A percentile compares a stretch with the other conserved stretches of the same genome.
Evolutionary conservation across 768 basidiomycete genomes (phyloP).

Genomic region (Nidularia pulvinata): DNA sequence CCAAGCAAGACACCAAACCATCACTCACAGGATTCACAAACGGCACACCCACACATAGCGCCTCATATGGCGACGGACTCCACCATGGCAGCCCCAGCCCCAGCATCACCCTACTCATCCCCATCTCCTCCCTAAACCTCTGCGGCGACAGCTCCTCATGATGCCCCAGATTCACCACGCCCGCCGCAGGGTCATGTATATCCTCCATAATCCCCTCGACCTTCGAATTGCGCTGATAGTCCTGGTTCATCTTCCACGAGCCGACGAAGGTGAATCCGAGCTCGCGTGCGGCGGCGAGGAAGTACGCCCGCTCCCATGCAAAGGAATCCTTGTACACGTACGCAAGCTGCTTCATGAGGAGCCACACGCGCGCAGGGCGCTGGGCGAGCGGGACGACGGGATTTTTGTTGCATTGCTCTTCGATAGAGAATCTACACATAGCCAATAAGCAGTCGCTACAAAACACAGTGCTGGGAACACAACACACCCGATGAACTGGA

Average conservation of each 20-base stretch:
- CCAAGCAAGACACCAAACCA: not conserved
- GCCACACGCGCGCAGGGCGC: conserved; percentile 18
- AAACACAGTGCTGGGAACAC: too few relatives aligned
- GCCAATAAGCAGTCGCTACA: not conserved
- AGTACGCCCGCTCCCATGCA: conserved; percentile 21
- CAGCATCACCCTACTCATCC: conserved; percentile 20
- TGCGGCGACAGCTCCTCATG: conserved; percentile 1
- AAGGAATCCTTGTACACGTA: conserved; percentile 19
- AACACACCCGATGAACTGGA: conserved; percentile 17
- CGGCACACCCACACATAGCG: conserved; percentile 30
- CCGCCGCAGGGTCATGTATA: conserved; percentile 14
- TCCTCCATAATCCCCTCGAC: conserved; percentile 13
- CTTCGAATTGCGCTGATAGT: conserved; percentile 17
- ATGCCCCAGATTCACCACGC: conserved; percentile 16
- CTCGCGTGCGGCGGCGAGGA: conserved; percentile 12
- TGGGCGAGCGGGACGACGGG: conserved; percentile 18
- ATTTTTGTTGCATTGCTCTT: conserved; percentile 18
- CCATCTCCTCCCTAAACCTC: conserved; percentile 16
- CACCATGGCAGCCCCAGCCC: conserved; percentile 21
- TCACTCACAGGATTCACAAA: conserved; percentile 30
- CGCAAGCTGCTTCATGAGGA: conserved; percentile 23
- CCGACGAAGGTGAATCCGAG: conserved; percentile 16
- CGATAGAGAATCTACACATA: conserved; percentile 24
- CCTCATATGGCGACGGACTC: conserved; percentile 27
- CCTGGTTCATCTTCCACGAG: conserved; percentile 15